phyloP scores from a whole-genome alignment of 2,329 filamentous ascomycete species.

The Ophiocordyceps polyrhachis-furcata region DNA sequence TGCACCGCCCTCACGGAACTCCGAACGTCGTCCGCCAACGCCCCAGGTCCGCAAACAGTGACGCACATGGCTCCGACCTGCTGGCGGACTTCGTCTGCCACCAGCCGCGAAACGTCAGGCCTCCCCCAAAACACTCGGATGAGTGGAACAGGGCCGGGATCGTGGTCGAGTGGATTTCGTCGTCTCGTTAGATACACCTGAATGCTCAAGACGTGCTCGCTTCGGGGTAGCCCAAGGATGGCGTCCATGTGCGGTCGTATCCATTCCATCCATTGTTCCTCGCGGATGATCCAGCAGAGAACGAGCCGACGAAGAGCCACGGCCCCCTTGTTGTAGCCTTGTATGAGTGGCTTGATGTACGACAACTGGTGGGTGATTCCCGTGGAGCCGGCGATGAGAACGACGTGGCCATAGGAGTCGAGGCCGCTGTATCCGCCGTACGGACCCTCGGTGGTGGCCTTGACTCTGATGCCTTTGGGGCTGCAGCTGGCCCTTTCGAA shows the following conservation, averaged over 20 bases:
- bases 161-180: no score
- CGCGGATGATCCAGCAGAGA: constrained; percentile 83
- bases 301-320: constrained; percentile 66
- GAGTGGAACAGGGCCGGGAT: constrained; percentile 5
- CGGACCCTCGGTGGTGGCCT: constrained; percentile 71
- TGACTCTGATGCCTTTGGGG: constrained; percentile 38
- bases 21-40: constrained; percentile 57
- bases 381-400: constrained; percentile 81
- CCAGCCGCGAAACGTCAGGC: constrained; percentile 59
- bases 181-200: not conserved
- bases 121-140: constrained; percentile 85
- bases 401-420: constrained; percentile 76
- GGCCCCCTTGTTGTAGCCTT: constrained; percentile 48
- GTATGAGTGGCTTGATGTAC: constrained; percentile 60
- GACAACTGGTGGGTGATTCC: constrained; percentile 92
- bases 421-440: constrained; percentile 71
- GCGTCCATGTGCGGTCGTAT: constrained; percentile 66
- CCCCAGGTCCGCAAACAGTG: constrained; percentile 58
- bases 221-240: constrained; percentile 58
- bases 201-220: constrained; percentile 35
- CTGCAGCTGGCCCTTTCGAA: constrained; percentile 46
- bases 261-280: constrained; percentile 81
- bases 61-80: constrained; percentile 81
- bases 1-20: constrained; percentile 45
- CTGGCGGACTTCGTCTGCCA: constrained; percentile 62